Evolutionary conservation across 495 filamentous ascomycete species (phyloP).

Genomic region (Podospora comata): DNA sequence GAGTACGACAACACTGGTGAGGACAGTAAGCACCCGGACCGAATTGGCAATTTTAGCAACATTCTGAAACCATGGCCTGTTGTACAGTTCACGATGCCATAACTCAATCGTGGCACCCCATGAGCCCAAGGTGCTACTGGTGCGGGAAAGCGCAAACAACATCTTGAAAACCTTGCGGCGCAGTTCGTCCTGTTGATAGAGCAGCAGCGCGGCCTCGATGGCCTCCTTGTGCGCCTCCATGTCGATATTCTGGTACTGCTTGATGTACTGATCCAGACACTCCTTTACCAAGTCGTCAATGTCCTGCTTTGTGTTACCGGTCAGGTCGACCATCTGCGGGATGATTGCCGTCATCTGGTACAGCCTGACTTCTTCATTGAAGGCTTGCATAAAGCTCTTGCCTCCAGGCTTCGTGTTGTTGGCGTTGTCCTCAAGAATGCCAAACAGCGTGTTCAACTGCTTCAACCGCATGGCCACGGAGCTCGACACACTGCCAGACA

Average conservation of each 20-base stretch:
- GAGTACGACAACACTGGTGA: too few relatives aligned
- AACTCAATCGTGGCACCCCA: not conserved
- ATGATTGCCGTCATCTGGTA: not conserved
- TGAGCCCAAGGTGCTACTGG: not conserved
- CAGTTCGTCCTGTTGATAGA: not conserved
- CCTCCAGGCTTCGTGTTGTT: not conserved
- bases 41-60: too few relatives aligned
- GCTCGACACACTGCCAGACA: not conserved
- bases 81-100: too few relatives aligned
- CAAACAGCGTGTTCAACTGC: not conserved
- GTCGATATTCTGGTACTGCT: not conserved
- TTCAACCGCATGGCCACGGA: not conserved
- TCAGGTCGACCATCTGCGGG: not conserved
- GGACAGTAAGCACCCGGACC: too few relatives aligned
- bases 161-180: not conserved
- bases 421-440: constrained; percentile 4
- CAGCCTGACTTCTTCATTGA: not conserved
- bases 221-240: not conserved
- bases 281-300: not conserved
- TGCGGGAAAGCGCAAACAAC: not conserved
- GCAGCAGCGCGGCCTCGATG: not conserved
- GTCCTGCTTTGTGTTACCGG: not conserved
- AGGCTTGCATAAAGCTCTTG: constrained; percentile 25
- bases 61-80: too few relatives aligned
- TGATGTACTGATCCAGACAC: not conserved